Evolutionary conservation across 805 yeast species (phyloP).

Genomic region (Candida verbasci): DNA sequence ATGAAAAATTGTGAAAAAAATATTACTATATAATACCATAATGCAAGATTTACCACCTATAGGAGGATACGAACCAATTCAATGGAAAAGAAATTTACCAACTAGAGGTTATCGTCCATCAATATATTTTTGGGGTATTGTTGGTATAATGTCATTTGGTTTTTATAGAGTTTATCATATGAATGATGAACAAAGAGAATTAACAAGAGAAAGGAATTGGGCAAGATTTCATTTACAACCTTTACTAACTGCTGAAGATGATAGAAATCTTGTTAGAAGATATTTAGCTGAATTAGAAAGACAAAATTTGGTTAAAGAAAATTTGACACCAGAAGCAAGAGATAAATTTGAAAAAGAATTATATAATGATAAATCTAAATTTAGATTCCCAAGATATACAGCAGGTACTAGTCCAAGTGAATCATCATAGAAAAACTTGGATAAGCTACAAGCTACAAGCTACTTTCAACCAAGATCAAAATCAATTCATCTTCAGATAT

Average conservation of each 20-base stretch:
- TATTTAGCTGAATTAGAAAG: constrained; percentile 59
- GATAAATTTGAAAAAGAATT: constrained; percentile 41
- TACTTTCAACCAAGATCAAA: too few relatives aligned
- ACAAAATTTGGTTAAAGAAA: constrained; percentile 51
- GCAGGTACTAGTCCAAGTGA: constrained; percentile 24
- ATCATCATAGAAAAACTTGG: too few relatives aligned
- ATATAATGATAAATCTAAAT: constrained; percentile 41
- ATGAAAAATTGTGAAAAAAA: constrained; percentile 3
- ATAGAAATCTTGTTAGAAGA: constrained; percentile 73
- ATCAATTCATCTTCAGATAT: too few relatives aligned
- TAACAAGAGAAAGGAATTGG: constrained; percentile 73
- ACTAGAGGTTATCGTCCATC: constrained; percentile 80
- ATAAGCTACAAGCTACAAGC: too few relatives aligned
- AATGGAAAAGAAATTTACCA: constrained; percentile 86
- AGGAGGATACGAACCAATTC: constrained; percentile 81
- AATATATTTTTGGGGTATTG: constrained; percentile 61
- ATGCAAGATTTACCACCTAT: constrained; percentile 85
- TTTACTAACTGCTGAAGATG: constrained; percentile 74
- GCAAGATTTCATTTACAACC: constrained; percentile 71
- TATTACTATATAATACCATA: neutral
- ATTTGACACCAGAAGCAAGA: constrained; percentile 34
- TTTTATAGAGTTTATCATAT: constrained; percentile 64
- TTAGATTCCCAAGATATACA: constrained; percentile 38
- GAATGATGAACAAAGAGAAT: constrained; percentile 71
- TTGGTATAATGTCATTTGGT: constrained; percentile 66